Base-by-base conservation (phyloP, 192 early-diverging fungal species). In the Allomyces javanicus region DNA sequence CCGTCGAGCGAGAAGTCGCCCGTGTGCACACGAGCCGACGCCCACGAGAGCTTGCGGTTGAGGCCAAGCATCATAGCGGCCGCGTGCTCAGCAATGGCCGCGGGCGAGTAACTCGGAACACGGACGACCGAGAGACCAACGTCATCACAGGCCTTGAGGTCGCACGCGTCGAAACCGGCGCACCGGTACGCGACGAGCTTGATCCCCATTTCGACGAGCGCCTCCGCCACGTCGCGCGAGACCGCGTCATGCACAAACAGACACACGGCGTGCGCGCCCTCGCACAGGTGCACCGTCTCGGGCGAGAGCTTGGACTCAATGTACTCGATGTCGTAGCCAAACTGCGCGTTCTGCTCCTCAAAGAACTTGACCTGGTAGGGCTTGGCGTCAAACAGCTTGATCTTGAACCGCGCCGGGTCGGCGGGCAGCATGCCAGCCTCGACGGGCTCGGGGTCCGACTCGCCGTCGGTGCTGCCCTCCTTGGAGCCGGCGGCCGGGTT, bases 41-140 rank as follows among this genome's bases (percentile, higher is more conserved):
- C 78, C 21, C 64, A 62, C 55, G 64, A 65, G 25, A 78, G 72
- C 69, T 76, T 77, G 33, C 78, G 63, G 71, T 78, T 79, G 23
- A 78, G 67, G 3, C 70, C 67, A 69, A 76, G 62, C 14, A 73
- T 66, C 25, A 80, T 62, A 24, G 77, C 70, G 24, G 65, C 67
- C 21, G 74, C 74, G 64, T 79, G 78, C 69, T 80, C 78, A 23
- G 78, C 78, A 55, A 80, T 77, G 64, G 77, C 74, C 25, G 76
- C 72, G 24, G 78, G 78, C 26, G 58, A 64, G 70, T 80, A 80
- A 9, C 17, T 19, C 14, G 78, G 78, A 25, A 80, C 78, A 19
- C 78, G 70, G 25, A 69, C 70, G 43, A 80, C 72, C 12, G 65
- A 65, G 61, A 80, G 67, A 19, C 61, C 61, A 24, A 71, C 55